phyloP scores from a whole-genome alignment of 306 rosid species.

The Geum urbanum region DNA sequence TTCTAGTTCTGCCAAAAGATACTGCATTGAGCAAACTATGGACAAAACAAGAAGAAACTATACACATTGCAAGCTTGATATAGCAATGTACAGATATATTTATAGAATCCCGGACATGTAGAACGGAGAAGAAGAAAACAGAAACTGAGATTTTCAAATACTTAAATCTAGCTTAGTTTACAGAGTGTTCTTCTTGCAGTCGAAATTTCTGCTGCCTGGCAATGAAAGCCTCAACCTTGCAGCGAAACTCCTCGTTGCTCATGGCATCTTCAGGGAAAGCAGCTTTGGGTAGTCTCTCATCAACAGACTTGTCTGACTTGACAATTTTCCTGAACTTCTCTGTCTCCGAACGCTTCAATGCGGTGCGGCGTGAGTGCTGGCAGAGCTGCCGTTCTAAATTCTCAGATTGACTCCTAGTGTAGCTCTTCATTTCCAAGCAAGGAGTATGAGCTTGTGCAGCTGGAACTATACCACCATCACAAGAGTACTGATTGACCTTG shows the following conservation, averaged over 20 bases:
- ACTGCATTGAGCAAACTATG: not conserved
- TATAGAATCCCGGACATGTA: not conserved
- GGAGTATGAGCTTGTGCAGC: not conserved
- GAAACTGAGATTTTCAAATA: not conserved
- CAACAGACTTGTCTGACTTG: conserved; percentile 5
- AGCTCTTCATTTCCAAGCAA: conserved; percentile 27
- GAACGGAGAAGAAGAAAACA: not conserved
- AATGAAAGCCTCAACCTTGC: conserved; percentile 74
- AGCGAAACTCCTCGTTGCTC: conserved; percentile 80
- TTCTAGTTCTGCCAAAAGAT: not conserved
- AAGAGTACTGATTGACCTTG: not conserved
- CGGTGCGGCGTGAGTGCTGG: conserved; percentile 32
- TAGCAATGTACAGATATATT: conserved; percentile 6
- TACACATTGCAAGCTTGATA: not conserved
- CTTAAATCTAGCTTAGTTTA: not conserved
- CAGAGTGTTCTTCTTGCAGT: conserved; percentile 45
- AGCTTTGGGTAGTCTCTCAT: conserved; percentile 11
- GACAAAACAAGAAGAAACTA: conserved; percentile 9
- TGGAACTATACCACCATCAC: not conserved
- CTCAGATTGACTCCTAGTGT: conserved; percentile 47
- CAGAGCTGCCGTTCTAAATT: conserved; percentile 9
- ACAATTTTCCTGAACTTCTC: conserved; percentile 32
- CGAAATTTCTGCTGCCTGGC: conserved; percentile 65
- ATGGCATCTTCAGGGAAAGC: conserved; percentile 49
- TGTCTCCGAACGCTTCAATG: conserved; percentile 47